phyloP scores from a whole-genome alignment of 352 stramenopile species.

The Phytophthora citrophthora region DNA sequence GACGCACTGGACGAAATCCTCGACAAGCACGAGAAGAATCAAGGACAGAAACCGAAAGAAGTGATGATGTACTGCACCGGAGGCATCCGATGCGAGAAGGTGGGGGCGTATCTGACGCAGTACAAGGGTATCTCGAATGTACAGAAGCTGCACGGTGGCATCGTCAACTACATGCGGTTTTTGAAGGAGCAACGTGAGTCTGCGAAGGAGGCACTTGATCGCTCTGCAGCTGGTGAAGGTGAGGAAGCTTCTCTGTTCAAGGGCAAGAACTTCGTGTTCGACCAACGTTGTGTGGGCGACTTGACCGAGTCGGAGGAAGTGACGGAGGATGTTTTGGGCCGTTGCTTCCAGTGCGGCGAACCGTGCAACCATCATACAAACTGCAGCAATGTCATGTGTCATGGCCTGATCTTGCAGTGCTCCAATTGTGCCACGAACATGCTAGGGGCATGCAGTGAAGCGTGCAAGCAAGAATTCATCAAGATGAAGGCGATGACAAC shows the following conservation, averaged over 20 bases:
- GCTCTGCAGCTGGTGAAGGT: neutral
- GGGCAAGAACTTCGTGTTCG: slow-evolving; percentile 80
- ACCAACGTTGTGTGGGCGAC: slow-evolving; percentile 64
- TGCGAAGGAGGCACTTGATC: slow-evolving; percentile 4
- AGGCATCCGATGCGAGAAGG: slow-evolving; percentile 72
- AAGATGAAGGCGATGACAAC: slow-evolving; percentile 55
- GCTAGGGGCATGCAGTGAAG: too few species aligned
- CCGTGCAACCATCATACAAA: slow-evolving; percentile 51
- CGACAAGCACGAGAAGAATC: slow-evolving; percentile 32
- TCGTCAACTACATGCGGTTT: slow-evolving; percentile 68
- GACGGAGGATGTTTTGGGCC: slow-evolving; percentile 61
- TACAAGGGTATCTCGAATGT: slow-evolving; percentile 62
- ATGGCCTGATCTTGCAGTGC: slow-evolving; percentile 67
- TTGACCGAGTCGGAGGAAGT: slow-evolving; percentile 46
- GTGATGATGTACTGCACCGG: slow-evolving; percentile 76
- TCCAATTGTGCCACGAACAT: too few species aligned
- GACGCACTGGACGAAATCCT: slow-evolving; percentile 57
- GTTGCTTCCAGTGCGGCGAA: slow-evolving; percentile 63
- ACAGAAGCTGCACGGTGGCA: slow-evolving; percentile 62
- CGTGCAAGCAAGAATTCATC: slow-evolving; percentile 52
- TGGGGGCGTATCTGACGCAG: slow-evolving; percentile 67
- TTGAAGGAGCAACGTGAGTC: slow-evolving; percentile 42
- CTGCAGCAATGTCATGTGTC: slow-evolving; percentile 68
- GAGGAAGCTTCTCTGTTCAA: slow-evolving; percentile 35
- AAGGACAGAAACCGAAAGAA: slow-evolving; percentile 44